Conservation (phyloP, 2,329 filamentous ascomycete genomes). For the Ramichloridium luteum region DNA sequence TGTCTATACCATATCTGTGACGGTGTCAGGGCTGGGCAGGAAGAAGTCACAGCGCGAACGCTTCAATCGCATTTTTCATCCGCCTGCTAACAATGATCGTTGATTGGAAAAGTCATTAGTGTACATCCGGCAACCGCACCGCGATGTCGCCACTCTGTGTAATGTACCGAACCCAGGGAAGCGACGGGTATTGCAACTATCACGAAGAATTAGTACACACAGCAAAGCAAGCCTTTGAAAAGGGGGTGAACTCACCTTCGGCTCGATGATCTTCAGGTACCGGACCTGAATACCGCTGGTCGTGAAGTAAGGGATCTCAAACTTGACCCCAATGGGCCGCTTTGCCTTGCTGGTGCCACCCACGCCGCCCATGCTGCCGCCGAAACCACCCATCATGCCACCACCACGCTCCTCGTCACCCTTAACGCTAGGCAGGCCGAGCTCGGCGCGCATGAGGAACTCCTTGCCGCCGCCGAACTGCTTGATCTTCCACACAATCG, state of each 20-base stretch:
- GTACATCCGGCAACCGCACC: slow-evolving; percentile 78
- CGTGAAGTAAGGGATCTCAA: slow-evolving; percentile 99
- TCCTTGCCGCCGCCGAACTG: slow-evolving; percentile 98
- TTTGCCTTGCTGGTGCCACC: slow-evolving; percentile 82
- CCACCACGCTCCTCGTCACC: slow-evolving; percentile 84
- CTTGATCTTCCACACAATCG: slow-evolving; percentile 99
- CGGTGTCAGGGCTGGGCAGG: no score
- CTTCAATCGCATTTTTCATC: no score
- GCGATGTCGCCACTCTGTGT: slow-evolving; percentile 96
- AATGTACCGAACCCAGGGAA: slow-evolving; percentile 97
- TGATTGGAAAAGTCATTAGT: slow-evolving; percentile 6
- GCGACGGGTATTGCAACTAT: slow-evolving; percentile 93
- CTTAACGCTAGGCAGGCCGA: slow-evolving; percentile 84
- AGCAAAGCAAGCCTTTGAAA: slow-evolving; percentile 3
- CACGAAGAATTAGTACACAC: not conserved
- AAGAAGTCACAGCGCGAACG: no score
- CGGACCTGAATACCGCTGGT: slow-evolving; percentile 96
- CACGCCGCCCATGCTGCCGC: slow-evolving; percentile 89
- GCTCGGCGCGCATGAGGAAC: slow-evolving; percentile 94
- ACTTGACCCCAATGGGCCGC: slow-evolving; percentile 95
- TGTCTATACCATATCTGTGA: no score
- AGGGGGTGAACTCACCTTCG: slow-evolving; percentile 57
- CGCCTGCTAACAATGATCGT: no score
- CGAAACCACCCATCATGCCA: slow-evolving; percentile 95
- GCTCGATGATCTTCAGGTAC: slow-evolving; percentile 98